Evolutionary conservation across 75 land plant species (phyloP).

Genomic region (Selaginella tamariscina): DNA sequence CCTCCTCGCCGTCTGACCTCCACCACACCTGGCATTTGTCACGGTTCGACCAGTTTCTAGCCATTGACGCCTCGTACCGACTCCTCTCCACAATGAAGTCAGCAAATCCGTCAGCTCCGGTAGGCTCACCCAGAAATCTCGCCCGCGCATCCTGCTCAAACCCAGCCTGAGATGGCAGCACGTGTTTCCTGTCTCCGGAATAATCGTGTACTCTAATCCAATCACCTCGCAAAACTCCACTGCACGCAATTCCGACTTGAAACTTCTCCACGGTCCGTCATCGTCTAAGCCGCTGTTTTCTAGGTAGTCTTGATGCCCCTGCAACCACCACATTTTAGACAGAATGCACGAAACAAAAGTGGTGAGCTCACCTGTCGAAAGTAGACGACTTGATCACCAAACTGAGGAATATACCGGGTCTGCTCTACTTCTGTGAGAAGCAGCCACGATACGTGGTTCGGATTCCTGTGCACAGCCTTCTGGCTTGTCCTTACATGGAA

Average conservation of each 20-base stretch:
- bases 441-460: slow-evolving; percentile 50
- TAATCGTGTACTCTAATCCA: slow-evolving; percentile 44
- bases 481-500: not conserved
- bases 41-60: slow-evolving; percentile 57
- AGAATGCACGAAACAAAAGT: not conserved
- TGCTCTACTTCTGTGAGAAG: slow-evolving; percentile 59
- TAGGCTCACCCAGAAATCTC: slow-evolving; percentile 46
- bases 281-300: slow-evolving; percentile 24
- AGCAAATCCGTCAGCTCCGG: slow-evolving; percentile 67
- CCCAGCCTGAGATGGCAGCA: slow-evolving; percentile 67
- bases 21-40: slow-evolving; percentile 96
- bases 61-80: slow-evolving; percentile 60
- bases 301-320: slow-evolving; percentile 86
- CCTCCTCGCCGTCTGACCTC: slow-evolving; percentile 51
- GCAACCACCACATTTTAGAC: slow-evolving; percentile 21
- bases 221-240: slow-evolving; percentile 71
- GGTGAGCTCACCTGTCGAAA: slow-evolving; percentile 53
- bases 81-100: slow-evolving; percentile 75
- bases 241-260: slow-evolving; percentile 30
- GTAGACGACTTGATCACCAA: slow-evolving; percentile 86
- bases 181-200: slow-evolving; percentile 71
- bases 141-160: slow-evolving; percentile 39
- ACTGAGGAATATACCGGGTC: slow-evolving; percentile 74
- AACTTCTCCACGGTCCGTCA: slow-evolving; percentile 50
- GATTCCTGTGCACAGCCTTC: not conserved